Evolutionary conservation across 768 basidiomycete species (phyloP), one percentile per base, ranked within the genome.

Genomic region (Hebeloma cylindrosporum): DNA sequence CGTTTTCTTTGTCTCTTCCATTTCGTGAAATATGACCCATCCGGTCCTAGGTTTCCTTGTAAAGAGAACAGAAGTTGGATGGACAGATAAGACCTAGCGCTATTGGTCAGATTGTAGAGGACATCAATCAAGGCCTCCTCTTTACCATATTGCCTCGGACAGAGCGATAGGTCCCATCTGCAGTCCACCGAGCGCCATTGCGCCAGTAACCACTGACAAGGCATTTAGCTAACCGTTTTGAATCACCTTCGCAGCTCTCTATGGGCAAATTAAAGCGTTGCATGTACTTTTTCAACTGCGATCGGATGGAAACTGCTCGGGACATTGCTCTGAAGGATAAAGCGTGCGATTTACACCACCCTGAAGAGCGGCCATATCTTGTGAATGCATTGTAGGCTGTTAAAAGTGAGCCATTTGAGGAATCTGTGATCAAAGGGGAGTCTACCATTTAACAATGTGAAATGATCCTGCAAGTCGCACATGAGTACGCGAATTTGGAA

Each of bases 241-340:
- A 82, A 65, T 98, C 94, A 0, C 92, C 93, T 57, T 95, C 77
- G 61, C 95, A 97, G 61, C 92, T 93, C 45, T 88, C 79, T 16
- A 82, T 63, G 0, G 88, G 86, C 18, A 95, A 71, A 30, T 81
- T 76, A 61, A 96, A 98, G 9, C 96, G 81, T 43, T 85, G 79
- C 82, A 98, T 85, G 61, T 97, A 98, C 66, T 93, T 96, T 59
- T 88, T 85, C 26, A 99, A 74, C 59, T 99, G 96, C n/a, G 87
- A 77, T 5, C 95, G 83, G 53, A 99, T 96, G 1, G 93, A 94
- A 13, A 97, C 80, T 0, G 90, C 95, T 39, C 96, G 79, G 0
- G 93, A 95, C 72, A 99, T 80, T 2, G 92, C 91, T 50, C 93
- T 83, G 64, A 95, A 95, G 38, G 94, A 97, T 4, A 99, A 70